Evolutionary conservation across 2,329 filamentous ascomycete species (phyloP).

Genomic region (Sphaerostilbella broomeana): DNA sequence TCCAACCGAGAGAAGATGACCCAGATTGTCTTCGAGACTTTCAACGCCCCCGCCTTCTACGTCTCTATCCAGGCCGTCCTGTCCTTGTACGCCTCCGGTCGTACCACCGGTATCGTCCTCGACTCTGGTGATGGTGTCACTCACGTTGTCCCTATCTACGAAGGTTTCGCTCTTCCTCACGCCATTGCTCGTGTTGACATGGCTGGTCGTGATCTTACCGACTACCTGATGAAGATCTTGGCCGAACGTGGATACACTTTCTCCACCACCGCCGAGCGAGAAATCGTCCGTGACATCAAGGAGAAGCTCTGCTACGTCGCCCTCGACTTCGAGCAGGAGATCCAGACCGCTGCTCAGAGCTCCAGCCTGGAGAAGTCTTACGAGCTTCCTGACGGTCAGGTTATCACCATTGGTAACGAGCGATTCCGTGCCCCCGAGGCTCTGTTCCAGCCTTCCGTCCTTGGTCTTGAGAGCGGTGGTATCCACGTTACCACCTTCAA

Average conservation of each 20-base stretch:
- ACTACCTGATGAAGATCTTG: slow-evolving; percentile 99
- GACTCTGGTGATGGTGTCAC: slow-evolving; percentile 99
- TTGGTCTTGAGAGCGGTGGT: slow-evolving; percentile 96
- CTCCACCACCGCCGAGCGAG: slow-evolving; percentile 99
- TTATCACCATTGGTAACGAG: slow-evolving; percentile 99
- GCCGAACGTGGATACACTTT: slow-evolving; percentile 99
- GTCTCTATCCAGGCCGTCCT: slow-evolving; percentile 99
- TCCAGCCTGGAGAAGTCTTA: slow-evolving; percentile 99
- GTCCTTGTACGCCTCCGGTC: slow-evolving; percentile 98
- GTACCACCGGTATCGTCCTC: slow-evolving; percentile 99
- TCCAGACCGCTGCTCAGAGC: slow-evolving; percentile 98
- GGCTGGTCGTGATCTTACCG: slow-evolving; percentile 99
- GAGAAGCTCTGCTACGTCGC: slow-evolving; percentile 99
- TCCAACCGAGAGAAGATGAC: slow-evolving; percentile 99
- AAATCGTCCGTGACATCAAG: slow-evolving; percentile 99
- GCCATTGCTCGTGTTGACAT: slow-evolving; percentile 99
- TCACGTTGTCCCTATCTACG: slow-evolving; percentile 99
- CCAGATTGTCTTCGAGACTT: slow-evolving; percentile 99
- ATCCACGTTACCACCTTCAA: slow-evolving; percentile 99
- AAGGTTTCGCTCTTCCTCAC: slow-evolving; percentile 99
- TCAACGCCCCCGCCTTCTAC: slow-evolving; percentile 99
- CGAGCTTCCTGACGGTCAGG: slow-evolving; percentile 98
- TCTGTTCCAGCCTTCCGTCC: slow-evolving; percentile 97
- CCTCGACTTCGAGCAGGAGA: slow-evolving; percentile 99
- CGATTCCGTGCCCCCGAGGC: slow-evolving; percentile 99